phyloP scores from a whole-genome alignment of 2,329 filamentous ascomycete genomes.

The Grosmannia clavigera region DNA sequence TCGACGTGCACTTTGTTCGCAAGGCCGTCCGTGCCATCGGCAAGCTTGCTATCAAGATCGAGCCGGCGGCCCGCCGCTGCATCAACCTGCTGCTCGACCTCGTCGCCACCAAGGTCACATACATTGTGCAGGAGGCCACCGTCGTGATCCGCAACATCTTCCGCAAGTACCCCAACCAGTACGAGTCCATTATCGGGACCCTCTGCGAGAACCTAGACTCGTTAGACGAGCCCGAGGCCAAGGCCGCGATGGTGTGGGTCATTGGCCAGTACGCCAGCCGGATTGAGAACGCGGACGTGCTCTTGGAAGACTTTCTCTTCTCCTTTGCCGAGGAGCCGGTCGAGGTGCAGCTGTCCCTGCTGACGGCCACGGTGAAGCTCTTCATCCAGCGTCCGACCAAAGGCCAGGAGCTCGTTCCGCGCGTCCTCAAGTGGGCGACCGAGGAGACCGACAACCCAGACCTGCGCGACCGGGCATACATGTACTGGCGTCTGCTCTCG shows the following conservation, averaged over 20 bases:
- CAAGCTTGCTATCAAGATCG: constrained; percentile 97
- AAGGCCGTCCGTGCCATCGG: constrained; percentile 96
- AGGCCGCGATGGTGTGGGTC: constrained; percentile 98
- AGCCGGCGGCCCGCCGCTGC: constrained; percentile 78
- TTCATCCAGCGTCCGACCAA: constrained; percentile 96
- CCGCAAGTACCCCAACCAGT: constrained; percentile 97
- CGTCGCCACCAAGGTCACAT: constrained; percentile 94
- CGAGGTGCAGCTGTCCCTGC: constrained; percentile 85
- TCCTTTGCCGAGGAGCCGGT: constrained; percentile 90
- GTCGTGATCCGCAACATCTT: constrained; percentile 99
- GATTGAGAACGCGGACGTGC: constrained; percentile 89
- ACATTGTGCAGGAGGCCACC: constrained; percentile 97
- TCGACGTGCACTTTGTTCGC: constrained; percentile 95
- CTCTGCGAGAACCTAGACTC: constrained; percentile 94
- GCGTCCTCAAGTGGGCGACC: constrained; percentile 95
- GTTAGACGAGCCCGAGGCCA: constrained; percentile 92
- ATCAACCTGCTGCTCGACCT: constrained; percentile 88
- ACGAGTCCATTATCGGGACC: constrained; percentile 93
- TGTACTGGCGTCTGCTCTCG: constrained; percentile 97
- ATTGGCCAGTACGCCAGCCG: constrained; percentile 96
- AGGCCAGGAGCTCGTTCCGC: constrained; percentile 83
- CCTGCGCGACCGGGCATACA: constrained; percentile 88
- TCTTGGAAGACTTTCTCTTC: constrained; percentile 90
- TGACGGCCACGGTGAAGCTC: constrained; percentile 93
- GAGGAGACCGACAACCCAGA: constrained; percentile 99